These are phyloP conservation scores for Cucurbita argyrosperma DNA, from an alignment of 306 rosid genomes.

Conservation along the genomic window DNA sequence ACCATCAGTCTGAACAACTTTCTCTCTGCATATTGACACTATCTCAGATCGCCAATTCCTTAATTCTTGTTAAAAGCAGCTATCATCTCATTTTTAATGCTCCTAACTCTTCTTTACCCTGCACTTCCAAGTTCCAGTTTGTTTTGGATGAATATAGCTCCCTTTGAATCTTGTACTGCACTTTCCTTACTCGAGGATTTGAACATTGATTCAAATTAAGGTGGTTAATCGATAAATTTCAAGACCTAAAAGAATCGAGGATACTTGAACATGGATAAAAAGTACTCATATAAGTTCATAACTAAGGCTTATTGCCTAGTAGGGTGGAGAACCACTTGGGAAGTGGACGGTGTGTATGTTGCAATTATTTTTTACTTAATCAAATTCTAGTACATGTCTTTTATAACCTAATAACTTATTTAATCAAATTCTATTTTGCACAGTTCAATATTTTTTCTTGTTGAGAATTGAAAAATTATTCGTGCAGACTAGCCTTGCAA, in stretches of 20 bases:
- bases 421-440: neutral
- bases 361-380: neutral
- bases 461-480: conserved; percentile 5
- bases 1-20: neutral
- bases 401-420: neutral
- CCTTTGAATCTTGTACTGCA: neutral
- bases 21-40: neutral
- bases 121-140: neutral
- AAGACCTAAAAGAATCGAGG: neutral
- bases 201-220: neutral
- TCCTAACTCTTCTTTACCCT: neutral
- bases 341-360: neutral
- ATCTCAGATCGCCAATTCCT: neutral
- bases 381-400: neutral
- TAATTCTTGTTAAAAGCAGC: neutral
- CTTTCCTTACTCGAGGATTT: neutral
- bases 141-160: neutral
- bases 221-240: neutral
- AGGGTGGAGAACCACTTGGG: neutral
- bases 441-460: neutral
- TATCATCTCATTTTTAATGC: neutral
- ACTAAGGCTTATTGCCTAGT: neutral
- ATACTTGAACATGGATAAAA: neutral
- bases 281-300: neutral
- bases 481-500: conserved; percentile 61